phyloP scores from a whole-genome alignment of 2,329 filamentous ascomycete species.

The Hysterium pulicare region DNA sequence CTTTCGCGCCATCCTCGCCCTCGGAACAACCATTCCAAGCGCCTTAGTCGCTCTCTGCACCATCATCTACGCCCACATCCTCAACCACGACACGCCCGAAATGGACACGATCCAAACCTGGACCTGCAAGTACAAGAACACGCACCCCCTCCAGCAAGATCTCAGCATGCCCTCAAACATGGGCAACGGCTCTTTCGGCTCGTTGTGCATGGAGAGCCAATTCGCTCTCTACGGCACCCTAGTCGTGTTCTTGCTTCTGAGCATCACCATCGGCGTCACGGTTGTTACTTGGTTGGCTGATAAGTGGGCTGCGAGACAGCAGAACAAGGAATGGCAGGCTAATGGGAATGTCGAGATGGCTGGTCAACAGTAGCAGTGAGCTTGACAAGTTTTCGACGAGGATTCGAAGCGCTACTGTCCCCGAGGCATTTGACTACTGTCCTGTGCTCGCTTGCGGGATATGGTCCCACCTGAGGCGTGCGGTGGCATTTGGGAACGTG shows the following conservation, averaged over 20 bases:
- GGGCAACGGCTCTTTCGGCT: conserved; percentile 36
- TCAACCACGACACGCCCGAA: conserved; percentile 32
- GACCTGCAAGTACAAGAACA: conserved; percentile 37
- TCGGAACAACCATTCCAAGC: conserved; percentile 35
- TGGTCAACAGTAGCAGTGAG: neutral
- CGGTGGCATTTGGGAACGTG: no score
- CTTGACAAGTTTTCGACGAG: neutral
- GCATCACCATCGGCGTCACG: conserved; percentile 26
- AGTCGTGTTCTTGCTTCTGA: conserved; percentile 39
- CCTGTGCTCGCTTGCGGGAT: no score
- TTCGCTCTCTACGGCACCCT: conserved; percentile 46
- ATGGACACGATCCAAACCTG: conserved; percentile 40
- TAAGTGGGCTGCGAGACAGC: conserved; percentile 32
- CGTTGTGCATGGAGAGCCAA: conserved; percentile 41
- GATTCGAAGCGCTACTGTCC: no score
- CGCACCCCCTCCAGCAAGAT: conserved; percentile 18
- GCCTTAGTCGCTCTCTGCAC: conserved; percentile 40
- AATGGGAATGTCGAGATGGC: conserved; percentile 11
- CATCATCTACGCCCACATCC: conserved; percentile 38
- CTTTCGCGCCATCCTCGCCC: conserved; percentile 35
- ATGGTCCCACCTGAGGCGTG: no score
- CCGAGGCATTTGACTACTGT: no score
- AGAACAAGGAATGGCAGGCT: conserved; percentile 24
- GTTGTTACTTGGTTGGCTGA: conserved; percentile 37
- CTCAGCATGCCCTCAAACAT: conserved; percentile 21